Conservation (phyloP, 805 yeast species). For the Barnettozyma sucrosica region DNA sequence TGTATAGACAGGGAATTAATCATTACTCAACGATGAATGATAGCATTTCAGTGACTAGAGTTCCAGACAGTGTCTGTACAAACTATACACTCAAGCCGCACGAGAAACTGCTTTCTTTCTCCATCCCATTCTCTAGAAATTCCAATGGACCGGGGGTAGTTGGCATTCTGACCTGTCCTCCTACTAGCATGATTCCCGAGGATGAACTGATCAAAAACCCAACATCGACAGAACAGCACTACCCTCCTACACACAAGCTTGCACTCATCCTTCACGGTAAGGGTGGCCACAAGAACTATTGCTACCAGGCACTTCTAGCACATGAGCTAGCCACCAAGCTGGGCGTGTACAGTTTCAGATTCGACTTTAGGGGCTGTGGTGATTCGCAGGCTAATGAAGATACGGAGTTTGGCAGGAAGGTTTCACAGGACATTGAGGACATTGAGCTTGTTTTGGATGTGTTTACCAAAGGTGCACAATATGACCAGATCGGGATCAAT, state of each 20-base stretch:
- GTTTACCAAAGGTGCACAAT: constrained; percentile 23
- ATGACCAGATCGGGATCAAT: constrained; percentile 30
- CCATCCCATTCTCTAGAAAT: constrained; percentile 19
- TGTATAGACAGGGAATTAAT: too few relatives aligned
- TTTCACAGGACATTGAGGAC: constrained; percentile 67
- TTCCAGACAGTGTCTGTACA: constrained; percentile 18
- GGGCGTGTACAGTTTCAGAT: constrained; percentile 64
- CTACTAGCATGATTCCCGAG: constrained; percentile 20
- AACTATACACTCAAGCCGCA: constrained; percentile 20
- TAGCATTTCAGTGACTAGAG: constrained; percentile 9
- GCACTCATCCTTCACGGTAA: constrained; percentile 77
- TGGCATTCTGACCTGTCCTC: constrained; percentile 33
- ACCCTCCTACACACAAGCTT: constrained; percentile 39
- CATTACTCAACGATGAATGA: not conserved
- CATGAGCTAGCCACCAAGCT: constrained; percentile 47
- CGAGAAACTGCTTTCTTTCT: constrained; percentile 24
- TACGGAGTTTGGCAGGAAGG: constrained; percentile 42
- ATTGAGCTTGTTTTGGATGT: constrained; percentile 40
- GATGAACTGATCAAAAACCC: constrained; percentile 12
- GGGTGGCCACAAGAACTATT: constrained; percentile 78
- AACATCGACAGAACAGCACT: constrained; percentile 12
- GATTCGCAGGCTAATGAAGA: constrained; percentile 46
- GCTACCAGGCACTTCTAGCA: constrained; percentile 64
- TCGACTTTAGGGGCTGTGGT: constrained; percentile 87
- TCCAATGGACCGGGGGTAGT: constrained; percentile 29